Base-by-base conservation (phyloP, 1,139 yeast species). In the Petasospora rhodanensis region DNA sequence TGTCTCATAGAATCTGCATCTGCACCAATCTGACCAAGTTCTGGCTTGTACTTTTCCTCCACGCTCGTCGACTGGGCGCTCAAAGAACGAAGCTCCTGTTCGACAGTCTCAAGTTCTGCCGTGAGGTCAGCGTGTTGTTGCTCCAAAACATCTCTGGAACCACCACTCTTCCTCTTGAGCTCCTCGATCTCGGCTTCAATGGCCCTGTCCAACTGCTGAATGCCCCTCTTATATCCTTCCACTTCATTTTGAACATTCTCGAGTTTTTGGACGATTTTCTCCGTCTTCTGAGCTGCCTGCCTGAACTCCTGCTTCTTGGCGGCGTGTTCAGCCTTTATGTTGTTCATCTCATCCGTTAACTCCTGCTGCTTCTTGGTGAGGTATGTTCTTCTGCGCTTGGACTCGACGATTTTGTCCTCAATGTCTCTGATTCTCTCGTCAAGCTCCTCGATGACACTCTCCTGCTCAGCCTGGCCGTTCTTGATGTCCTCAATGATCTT, bases 121-220 rank as follows among this genome's bases (percentile, higher is more conserved):
- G 52, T 47, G 13, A 50, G 42, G 26, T 56, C 53, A 14, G 59
- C 55, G 24, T 46, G 41, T 27, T 58, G 57, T 18, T 45, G 44
- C 17, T 42, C 30, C 18, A 60, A 28, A 12, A 52, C 47, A 11
- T 51, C 55, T 38, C 54, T 52, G 5, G 73, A 58, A 11, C 70
- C 69, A 14, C 74, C 70, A 38, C 61, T 61, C 16, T 58, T 53
- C 13, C 55, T 59, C 28, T 62, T 63, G 11, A 58, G 45, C 2
- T 49, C 41, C 4, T 46, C 38, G 5, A 68, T 59, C 27, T 62
- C 65, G n/a, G n/a, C n/a, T n/a, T n/a, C n/a, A n/a, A n/a, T n/a
- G n/a, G n/a, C n/a, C n/a, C n/a, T n/a, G n/a, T n/a, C n/a, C n/a
- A n/a, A n/a, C n/a, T n/a, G n/a, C n/a, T n/a, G n/a, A n/a, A n/a